These are phyloP conservation scores for Rhodotorula glutinis DNA, from an alignment of 1,284 basidiomycete species.

Conservation along the genomic window DNA sequence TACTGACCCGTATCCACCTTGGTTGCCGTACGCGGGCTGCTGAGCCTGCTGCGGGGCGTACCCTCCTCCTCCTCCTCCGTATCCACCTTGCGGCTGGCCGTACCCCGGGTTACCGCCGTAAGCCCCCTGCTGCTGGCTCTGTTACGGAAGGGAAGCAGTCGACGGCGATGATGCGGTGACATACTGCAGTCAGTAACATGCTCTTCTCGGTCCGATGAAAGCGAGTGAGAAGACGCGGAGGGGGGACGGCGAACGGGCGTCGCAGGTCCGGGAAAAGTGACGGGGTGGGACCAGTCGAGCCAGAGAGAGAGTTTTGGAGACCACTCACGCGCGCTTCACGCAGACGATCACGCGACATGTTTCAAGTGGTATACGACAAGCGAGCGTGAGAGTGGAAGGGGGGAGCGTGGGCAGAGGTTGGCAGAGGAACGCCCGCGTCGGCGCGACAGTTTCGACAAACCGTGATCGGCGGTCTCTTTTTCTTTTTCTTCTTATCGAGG, in stretches of 20 bases:
- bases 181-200: too few relatives aligned
- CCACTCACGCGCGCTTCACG: slow-evolving; percentile 35
- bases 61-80: slow-evolving; percentile 28
- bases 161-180: too few relatives aligned
- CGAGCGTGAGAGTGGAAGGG: neutral
- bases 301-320: too few relatives aligned
- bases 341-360: slow-evolving; percentile 34
- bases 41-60: slow-evolving; percentile 7
- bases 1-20: neutral
- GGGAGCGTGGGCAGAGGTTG: too few relatives aligned
- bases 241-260: neutral
- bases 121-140: slow-evolving; percentile 15
- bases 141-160: neutral
- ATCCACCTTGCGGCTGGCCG: slow-evolving; percentile 17
- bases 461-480: too few relatives aligned
- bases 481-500: too few relatives aligned
- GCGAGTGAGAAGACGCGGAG: neutral
- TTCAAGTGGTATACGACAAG: too few relatives aligned
- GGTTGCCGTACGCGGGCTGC: neutral
- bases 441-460: too few relatives aligned
- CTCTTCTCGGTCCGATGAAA: neutral
- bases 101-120: slow-evolving; percentile 6
- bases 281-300: too few relatives aligned
- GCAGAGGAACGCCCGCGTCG: too few relatives aligned
- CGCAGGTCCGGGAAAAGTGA: too few relatives aligned